Evolutionary conservation across 1,284 basidiomycete genomes (phyloP).

Genomic region (Marasmius fiardii): DNA sequence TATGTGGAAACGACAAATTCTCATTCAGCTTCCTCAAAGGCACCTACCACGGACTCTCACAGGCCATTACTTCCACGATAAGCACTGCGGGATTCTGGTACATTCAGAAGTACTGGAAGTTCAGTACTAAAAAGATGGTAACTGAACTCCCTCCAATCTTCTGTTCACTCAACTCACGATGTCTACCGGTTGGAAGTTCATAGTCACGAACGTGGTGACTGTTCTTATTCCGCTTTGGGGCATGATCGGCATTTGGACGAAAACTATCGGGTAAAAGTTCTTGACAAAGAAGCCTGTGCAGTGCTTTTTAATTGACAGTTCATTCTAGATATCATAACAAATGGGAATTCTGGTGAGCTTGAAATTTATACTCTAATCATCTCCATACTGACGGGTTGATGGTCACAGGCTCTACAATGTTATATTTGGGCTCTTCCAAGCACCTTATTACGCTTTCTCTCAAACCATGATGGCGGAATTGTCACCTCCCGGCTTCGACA

Average conservation of each 20-base stretch:
- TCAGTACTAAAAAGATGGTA: constrained; percentile 77
- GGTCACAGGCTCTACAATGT: constrained; percentile 67
- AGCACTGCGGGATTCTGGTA: constrained; percentile 79
- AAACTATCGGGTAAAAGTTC: constrained; percentile 47
- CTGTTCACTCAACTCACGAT: neutral
- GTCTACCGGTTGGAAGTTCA: constrained; percentile 44
- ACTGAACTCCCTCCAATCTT: constrained; percentile 10
- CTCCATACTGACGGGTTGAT: neutral
- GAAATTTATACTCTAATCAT: neutral
- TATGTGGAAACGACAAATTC: constrained; percentile 80
- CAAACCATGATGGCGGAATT: constrained; percentile 89
- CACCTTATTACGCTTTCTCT: constrained; percentile 82
- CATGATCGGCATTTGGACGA: constrained; percentile 82
- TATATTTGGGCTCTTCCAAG: constrained; percentile 82
- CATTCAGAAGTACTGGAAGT: constrained; percentile 73
- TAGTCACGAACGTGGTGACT: constrained; percentile 74
- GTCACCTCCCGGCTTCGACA: constrained; percentile 78
- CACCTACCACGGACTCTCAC: constrained; percentile 73
- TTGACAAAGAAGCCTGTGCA: no score
- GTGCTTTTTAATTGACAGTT: no score
- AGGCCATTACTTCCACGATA: constrained; percentile 68
- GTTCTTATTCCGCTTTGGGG: constrained; percentile 83
- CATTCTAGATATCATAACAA: constrained; percentile 59
- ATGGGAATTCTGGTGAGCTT: constrained; percentile 77
- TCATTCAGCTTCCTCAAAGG: constrained; percentile 68